Base-by-base conservation (phyloP, 495 filamentous ascomycete genomes). In the Penicillium longicatenatum region DNA sequence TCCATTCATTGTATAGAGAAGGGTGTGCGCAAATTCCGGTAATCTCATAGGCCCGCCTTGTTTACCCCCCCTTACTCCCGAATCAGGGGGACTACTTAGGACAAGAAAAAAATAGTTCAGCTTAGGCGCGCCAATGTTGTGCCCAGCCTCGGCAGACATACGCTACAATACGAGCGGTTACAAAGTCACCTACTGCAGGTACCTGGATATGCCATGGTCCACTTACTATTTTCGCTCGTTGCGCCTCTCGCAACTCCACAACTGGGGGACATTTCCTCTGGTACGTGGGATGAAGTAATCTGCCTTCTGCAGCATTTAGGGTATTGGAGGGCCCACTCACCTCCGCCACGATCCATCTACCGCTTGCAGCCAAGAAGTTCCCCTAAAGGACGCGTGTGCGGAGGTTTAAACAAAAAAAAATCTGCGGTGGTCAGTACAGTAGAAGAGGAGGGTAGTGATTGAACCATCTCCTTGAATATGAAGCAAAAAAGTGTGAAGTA, bases 331-430 rank as follows among this genome's bases (percentile, higher is more conserved):
- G 57, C 65, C 65, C 65, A 59, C 65, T 53, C 19, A 17, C 30
- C 43, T 44, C 57, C 59, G 62, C 64, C 61, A 59, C 58, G 58
- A 54, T 60, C 63, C 60, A 69, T 63, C 69, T 61, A 61, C 67
- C 67, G 65, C 67, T 69, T 70, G 50, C 57, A 66, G 70, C 57
- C 68, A 62, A 64, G 68, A 72, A 35, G 0, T 39, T 0, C 37
- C 37, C 59, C 58, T 39, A 24, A 51, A 56, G 41, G 64, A 64
- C 66, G 61, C 68, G 70, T 63, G 62, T 67, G 57, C 59, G 59
- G 55, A 37, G 35, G 45, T 21, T 47, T 17, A 17, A 4, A 12
- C 19, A 21, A 7, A 5, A 60, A 45, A 43, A 41, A 20, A 37
- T 21, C 14, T n/a, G 7, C 26, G 41, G 45, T 30, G 47, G 14